A percentile compares a stretch with the other conserved stretches of the same genome.
phyloP scores from a whole-genome alignment of 1,139 yeast species.

The Nakaseomyces uthaithaninus region DNA sequence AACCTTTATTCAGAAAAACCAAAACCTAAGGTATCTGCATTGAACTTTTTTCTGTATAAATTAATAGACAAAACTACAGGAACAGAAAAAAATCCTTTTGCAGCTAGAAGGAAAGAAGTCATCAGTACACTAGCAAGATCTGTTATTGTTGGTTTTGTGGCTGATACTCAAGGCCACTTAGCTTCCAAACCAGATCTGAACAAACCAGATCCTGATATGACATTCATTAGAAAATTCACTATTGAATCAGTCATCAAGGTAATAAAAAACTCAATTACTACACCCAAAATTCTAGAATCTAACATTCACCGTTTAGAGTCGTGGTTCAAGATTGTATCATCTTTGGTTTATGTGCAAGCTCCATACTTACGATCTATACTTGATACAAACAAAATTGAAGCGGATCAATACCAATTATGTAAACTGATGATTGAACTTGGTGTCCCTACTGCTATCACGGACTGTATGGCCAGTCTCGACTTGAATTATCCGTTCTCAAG shows the following conservation, averaged over 20 bases:
- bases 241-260: conserved; percentile 61
- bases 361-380: conserved; percentile 56
- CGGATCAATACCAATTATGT: conserved; percentile 54
- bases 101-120: conserved; percentile 31
- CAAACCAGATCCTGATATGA: conserved; percentile 57
- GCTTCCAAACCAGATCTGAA: conserved; percentile 41
- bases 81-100: conserved; percentile 28
- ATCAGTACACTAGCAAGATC: conserved; percentile 35
- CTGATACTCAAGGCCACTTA: conserved; percentile 42
- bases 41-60: conserved; percentile 71
- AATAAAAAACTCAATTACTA: conserved; percentile 22
- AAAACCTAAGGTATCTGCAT: conserved; percentile 66
- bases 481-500: conserved; percentile 62
- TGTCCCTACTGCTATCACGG: conserved; percentile 50
- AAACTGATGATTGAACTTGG: conserved; percentile 60
- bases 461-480: conserved; percentile 55
- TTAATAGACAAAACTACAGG: conserved; percentile 52
- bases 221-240: conserved; percentile 63
- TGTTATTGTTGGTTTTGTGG: conserved; percentile 51
- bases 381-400: conserved; percentile 43
- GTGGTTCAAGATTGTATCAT: conserved; percentile 28
- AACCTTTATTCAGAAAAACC: conserved; percentile 34
- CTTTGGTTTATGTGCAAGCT: conserved; percentile 40
- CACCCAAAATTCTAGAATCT: conserved; percentile 23
- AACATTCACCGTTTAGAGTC: conserved; percentile 27